Conservation (phyloP, 164 flowering plant genomes). For the Litsea cubeba region DNA sequence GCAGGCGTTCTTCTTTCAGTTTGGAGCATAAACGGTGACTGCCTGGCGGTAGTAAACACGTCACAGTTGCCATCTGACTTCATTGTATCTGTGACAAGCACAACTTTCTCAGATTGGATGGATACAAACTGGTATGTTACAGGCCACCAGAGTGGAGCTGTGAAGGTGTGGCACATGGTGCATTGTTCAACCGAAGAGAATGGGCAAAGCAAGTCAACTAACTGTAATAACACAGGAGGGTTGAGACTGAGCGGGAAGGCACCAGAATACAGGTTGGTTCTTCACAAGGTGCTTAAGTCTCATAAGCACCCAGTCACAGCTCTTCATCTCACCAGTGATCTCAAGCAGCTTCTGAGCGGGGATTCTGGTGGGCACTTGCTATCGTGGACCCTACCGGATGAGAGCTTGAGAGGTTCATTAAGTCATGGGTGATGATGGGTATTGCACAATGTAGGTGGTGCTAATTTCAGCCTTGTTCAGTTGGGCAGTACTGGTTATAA, state of each 20-base stretch:
- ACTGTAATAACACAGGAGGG: conserved; percentile 29
- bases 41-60: conserved; percentile 80
- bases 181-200: conserved; percentile 54
- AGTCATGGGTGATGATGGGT: conserved; percentile 43
- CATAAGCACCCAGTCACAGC: conserved; percentile 91
- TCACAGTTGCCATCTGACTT: conserved; percentile 94
- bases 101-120: conserved; percentile 82
- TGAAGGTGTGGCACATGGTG: conserved; percentile 92
- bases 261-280: conserved; percentile 79
- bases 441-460: background rate
- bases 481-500: background rate
- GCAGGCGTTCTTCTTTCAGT: conserved; percentile 89
- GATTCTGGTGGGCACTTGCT: conserved; percentile 82
- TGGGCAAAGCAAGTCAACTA: conserved; percentile 32
- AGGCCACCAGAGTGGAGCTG: conserved; percentile 97
- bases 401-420: conserved; percentile 50
- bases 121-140: conserved; percentile 89
- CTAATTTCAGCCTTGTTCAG: conserved; percentile 1
- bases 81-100: conserved; percentile 72
- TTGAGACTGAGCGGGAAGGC: conserved; percentile 34
- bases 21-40: conserved; percentile 95
- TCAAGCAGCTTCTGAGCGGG: conserved; percentile 87
- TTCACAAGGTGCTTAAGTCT: conserved; percentile 74
- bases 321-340: conserved; percentile 66
- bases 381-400: conserved; percentile 88